Conservation (phyloP, 345 rosid genomes). For the Populus deltoides region DNA sequence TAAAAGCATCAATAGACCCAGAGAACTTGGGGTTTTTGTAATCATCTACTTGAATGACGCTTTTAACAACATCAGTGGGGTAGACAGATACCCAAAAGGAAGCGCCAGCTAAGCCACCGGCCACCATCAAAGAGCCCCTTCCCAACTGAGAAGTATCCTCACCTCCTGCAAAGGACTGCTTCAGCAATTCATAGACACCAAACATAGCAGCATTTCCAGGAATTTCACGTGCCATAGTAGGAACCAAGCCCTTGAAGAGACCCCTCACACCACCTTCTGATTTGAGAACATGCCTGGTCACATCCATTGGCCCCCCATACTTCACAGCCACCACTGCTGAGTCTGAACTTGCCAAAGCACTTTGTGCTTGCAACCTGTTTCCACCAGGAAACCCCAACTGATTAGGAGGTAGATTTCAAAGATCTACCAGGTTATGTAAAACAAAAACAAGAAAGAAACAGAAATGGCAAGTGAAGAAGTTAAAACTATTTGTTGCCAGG, state of each 20-base stretch:
- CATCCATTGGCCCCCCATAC: conserved; percentile 95
- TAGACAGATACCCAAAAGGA: conserved; percentile 78
- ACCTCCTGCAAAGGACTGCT: conserved; percentile 81
- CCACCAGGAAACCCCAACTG: conserved; percentile 13
- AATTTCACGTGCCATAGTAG: conserved; percentile 87
- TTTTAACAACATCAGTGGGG: conserved; percentile 93
- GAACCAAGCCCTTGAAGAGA: conserved; percentile 88
- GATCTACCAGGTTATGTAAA: neutral
- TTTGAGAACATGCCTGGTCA: conserved; percentile 76
- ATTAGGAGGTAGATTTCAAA: neutral
- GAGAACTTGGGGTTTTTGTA: conserved; percentile 73
- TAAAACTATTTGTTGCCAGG: neutral
- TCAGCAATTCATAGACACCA: conserved; percentile 75
- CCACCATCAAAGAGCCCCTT: conserved; percentile 69
- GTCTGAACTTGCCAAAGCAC: conserved; percentile 55
- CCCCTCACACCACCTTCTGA: conserved; percentile 86
- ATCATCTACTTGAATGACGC: conserved; percentile 91
- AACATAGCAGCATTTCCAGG: conserved; percentile 96
- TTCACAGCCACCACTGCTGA: conserved; percentile 56
- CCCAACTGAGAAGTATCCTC: conserved; percentile 83
- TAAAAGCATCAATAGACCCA: conserved; percentile 71
- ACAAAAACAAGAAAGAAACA: neutral
- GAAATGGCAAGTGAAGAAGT: neutral
- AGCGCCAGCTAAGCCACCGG: conserved; percentile 95
- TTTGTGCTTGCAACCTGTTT: conserved; percentile 92